phyloP scores from a whole-genome alignment of 805 yeast species.

The Allodekkera sacchari region DNA sequence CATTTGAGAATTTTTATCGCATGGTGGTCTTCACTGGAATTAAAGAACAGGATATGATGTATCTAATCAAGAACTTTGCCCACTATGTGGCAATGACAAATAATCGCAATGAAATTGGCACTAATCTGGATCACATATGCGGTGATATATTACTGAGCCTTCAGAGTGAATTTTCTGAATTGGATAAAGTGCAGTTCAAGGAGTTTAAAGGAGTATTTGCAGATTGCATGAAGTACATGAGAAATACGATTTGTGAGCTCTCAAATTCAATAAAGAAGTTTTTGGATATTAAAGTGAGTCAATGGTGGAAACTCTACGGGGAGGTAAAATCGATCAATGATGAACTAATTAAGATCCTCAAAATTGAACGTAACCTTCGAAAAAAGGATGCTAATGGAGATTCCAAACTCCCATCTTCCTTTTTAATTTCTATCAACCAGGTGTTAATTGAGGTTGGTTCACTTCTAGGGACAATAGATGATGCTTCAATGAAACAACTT shows the following conservation, averaged over 20 bases:
- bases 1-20: slow-evolving; percentile 28
- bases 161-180: slow-evolving; percentile 1
- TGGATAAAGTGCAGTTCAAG: slow-evolving; percentile 5
- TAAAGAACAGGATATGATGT: slow-evolving; percentile 27
- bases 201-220: slow-evolving; percentile 7
- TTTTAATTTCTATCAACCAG: slow-evolving; percentile 4
- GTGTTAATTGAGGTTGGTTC: slow-evolving; percentile 9
- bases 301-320: slow-evolving; percentile 39
- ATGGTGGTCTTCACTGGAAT: slow-evolving; percentile 9
- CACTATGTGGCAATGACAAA: slow-evolving; percentile 9
- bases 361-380: slow-evolving; percentile 8
- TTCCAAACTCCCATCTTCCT: background rate
- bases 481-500: slow-evolving; percentile 6
- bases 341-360: slow-evolving; percentile 15
- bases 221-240: slow-evolving; percentile 11
- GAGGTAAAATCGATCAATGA: slow-evolving; percentile 30
- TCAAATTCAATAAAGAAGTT: slow-evolving; percentile 24
- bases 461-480: slow-evolving; percentile 10
- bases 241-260: slow-evolving; percentile 19
- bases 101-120: slow-evolving; percentile 1
- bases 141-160: slow-evolving; percentile 2
- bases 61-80: slow-evolving; percentile 5
- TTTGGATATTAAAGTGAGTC: slow-evolving; percentile 25
- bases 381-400: background rate
- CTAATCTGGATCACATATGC: slow-evolving; percentile 8